Evolutionary conservation across 306 rosid genomes (phyloP).

Genomic region (Vicia sativa): DNA sequence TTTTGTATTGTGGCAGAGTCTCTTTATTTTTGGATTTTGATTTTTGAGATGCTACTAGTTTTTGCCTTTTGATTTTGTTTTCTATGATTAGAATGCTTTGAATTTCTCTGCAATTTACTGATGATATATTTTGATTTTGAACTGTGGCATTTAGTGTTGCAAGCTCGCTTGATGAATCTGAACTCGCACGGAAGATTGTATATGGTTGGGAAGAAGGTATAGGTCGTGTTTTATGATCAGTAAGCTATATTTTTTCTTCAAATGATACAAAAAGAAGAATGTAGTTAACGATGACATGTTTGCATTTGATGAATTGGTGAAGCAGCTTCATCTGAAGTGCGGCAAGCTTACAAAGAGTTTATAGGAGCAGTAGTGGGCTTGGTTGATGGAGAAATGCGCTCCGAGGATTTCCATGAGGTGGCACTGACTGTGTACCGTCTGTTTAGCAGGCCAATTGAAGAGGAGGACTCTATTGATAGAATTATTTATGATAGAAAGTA

Average conservation of each 20-base stretch:
- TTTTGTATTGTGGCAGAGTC: not conserved
- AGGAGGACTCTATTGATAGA: slow-evolving; percentile 41
- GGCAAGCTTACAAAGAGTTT: slow-evolving; percentile 65
- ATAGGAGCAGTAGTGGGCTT: slow-evolving; percentile 77
- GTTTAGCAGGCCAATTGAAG: slow-evolving; percentile 41
- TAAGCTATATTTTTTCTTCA: not conserved
- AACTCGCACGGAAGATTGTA: slow-evolving; percentile 52
- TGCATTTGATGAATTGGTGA: slow-evolving; percentile 38
- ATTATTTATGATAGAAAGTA: slow-evolving; percentile 53
- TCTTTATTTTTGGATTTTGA: slow-evolving; percentile 1
- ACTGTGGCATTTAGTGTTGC: slow-evolving; percentile 40
- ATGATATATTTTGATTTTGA: slow-evolving; percentile 5
- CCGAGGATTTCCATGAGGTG: slow-evolving; percentile 85
- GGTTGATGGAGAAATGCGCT: slow-evolving; percentile 80
- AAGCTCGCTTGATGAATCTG: slow-evolving; percentile 55
- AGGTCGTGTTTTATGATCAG: slow-evolving; percentile 9
- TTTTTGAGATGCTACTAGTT: slow-evolving; percentile 19
- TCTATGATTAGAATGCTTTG: slow-evolving; percentile 6
- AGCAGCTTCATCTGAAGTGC: slow-evolving; percentile 54
- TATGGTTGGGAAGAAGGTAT: slow-evolving; percentile 57
- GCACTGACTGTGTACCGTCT: slow-evolving; percentile 44
- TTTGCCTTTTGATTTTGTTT: slow-evolving; percentile 20
- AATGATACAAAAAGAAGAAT: not conserved
- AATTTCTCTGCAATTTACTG: slow-evolving; percentile 13
- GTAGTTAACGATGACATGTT: not conserved